These are phyloP conservation scores for Dryas integrifolia DNA, from an alignment of 331 rosid genomes.

Conservation along the genomic window DNA sequence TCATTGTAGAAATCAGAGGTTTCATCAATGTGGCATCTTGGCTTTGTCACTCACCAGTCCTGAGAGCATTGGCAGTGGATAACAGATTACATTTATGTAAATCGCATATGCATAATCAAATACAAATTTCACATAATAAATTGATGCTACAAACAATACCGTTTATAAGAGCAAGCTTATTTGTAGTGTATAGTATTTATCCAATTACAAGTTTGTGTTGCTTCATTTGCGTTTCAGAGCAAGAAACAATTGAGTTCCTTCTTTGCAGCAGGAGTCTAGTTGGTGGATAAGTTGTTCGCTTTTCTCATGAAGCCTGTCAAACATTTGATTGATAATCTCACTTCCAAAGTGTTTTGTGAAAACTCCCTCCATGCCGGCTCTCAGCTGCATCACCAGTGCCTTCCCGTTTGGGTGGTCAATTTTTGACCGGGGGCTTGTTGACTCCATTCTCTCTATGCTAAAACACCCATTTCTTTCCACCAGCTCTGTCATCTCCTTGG, in stretches of 20 bases:
- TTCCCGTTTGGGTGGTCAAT: not conserved
- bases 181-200: not conserved
- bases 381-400: not conserved
- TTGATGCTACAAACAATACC: not conserved
- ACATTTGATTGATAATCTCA: not conserved
- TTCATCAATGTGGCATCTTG: too few species aligned
- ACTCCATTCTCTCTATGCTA: constrained; percentile 17
- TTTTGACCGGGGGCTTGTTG: not conserved
- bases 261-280: not conserved
- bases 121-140: not conserved
- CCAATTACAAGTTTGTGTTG: too few species aligned
- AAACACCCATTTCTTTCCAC: constrained; percentile 7
- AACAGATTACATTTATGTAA: too few species aligned
- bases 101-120: not conserved
- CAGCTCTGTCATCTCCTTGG: not conserved
- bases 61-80: too few species aligned
- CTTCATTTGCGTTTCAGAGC: constrained; percentile 7
- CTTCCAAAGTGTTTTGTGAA: constrained; percentile 1
- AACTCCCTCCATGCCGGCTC: not conserved
- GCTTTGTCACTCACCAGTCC: too few species aligned
- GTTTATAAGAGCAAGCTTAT: not conserved
- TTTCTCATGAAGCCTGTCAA: not conserved
- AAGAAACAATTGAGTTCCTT: constrained; percentile 11
- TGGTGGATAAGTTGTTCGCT: not conserved
- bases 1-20: too few species aligned